phyloP scores from a whole-genome alignment of 1,284 basidiomycete species.

The Dichomitus squalens region DNA sequence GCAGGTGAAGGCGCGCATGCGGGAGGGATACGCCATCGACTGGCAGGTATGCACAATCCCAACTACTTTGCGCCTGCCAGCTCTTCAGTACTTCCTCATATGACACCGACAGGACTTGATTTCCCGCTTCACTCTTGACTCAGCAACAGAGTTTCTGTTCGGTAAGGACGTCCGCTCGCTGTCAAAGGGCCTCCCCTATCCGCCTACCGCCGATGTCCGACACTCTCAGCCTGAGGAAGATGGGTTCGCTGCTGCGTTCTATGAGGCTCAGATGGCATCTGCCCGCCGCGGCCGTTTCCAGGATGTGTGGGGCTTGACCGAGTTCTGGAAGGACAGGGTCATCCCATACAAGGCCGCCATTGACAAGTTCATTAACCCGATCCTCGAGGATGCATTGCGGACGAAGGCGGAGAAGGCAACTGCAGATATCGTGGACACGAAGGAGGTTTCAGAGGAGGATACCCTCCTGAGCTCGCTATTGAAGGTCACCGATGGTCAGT shows the following conservation, averaged over 20 bases:
- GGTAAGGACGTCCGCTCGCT: conserved; percentile 40
- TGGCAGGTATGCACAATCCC: conserved; percentile 12
- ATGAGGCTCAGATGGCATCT: conserved; percentile 39
- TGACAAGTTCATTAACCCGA: conserved; percentile 51
- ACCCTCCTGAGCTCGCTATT: conserved; percentile 56
- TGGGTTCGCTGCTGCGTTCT: conserved; percentile 35
- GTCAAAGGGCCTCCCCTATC: conserved; percentile 33
- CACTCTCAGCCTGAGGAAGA: conserved; percentile 7
- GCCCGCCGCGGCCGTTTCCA: conserved; percentile 37
- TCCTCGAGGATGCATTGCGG: conserved; percentile 47
- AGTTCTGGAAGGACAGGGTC: conserved; percentile 50
- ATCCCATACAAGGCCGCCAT: conserved; percentile 48
- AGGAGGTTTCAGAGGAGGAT: conserved; percentile 39
- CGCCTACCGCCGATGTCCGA: conserved; percentile 17
- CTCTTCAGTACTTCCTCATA: conserved; percentile 8
- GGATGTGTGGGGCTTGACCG: conserved; percentile 50
- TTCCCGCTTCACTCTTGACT: conserved; percentile 42
- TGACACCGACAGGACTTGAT: conserved; percentile 30
- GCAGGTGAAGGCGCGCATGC: conserved; percentile 23
- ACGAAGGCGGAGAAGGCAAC: conserved; percentile 30
- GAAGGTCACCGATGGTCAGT: conserved; percentile 48
- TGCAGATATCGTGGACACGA: conserved; percentile 15
- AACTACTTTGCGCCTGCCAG: conserved; percentile 6
- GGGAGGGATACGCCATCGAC: conserved; percentile 15
- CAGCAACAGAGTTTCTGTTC: conserved; percentile 46